Evolutionary conservation across 768 basidiomycete genomes (phyloP).

Genomic region (Vararia minispora): DNA sequence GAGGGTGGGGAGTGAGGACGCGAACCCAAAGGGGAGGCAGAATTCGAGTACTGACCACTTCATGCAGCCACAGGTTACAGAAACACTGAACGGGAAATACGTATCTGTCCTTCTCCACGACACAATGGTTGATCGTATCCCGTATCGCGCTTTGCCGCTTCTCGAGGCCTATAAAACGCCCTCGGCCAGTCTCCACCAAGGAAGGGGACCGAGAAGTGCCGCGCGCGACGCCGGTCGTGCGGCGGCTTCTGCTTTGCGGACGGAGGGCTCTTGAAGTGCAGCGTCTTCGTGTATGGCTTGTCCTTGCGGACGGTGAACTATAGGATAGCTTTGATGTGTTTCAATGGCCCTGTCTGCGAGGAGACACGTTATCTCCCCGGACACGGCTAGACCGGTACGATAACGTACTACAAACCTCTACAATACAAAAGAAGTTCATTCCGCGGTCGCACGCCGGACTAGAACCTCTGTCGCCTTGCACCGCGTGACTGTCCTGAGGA

Average conservation of each 20-base stretch:
- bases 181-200: not conserved
- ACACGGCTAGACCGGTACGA: too few species aligned
- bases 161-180: conserved; percentile 27
- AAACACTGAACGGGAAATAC: conserved; percentile 53
- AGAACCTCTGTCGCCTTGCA: conserved; percentile 56
- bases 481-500: conserved; percentile 50
- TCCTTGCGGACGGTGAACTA: conserved; percentile 48
- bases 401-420: conserved; percentile 51
- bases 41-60: conserved; percentile 34
- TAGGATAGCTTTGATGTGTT: conserved; percentile 44
- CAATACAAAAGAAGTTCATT: not conserved
- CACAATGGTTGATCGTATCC: conserved; percentile 44
- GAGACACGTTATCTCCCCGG: too few species aligned
- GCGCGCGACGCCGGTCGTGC: conserved; percentile 45
- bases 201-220: conserved; percentile 16
- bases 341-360: conserved; percentile 50
- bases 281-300: conserved; percentile 44
- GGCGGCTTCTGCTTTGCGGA: conserved; percentile 32
- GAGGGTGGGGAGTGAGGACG: not conserved
- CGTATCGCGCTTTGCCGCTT: conserved; percentile 47
- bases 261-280: conserved; percentile 35
- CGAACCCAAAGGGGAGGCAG: conserved; percentile 3
- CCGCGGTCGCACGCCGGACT: conserved; percentile 11
- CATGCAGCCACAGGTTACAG: conserved; percentile 48
- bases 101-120: conserved; percentile 35